These are phyloP conservation scores for Gossypium arboreum DNA, from an alignment of 345 rosid genomes.

Conservation along the genomic window DNA sequence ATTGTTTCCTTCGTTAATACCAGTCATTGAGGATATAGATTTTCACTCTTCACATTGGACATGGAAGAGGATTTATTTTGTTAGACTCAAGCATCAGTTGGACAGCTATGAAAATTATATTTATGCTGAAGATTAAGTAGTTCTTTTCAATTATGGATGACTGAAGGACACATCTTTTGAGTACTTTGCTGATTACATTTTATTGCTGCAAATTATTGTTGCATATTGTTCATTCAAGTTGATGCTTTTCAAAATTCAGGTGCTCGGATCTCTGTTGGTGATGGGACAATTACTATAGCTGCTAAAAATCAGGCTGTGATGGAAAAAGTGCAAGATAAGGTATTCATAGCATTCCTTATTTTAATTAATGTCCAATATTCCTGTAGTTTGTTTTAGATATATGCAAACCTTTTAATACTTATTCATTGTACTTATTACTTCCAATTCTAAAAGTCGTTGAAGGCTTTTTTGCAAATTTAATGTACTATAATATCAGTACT, in stretches of 20 bases:
- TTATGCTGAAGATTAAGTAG: background rate
- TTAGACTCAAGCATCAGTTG: background rate
- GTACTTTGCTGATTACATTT: background rate
- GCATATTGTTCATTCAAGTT: background rate
- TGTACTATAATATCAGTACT: background rate
- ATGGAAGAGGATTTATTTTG: constrained; percentile 5
- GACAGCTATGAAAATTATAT: background rate
- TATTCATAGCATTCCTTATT: constrained; percentile 20
- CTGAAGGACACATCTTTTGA: background rate
- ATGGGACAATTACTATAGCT: constrained; percentile 72
- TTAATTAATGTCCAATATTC: background rate
- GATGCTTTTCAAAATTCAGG: constrained; percentile 42
- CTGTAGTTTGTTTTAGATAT: background rate
- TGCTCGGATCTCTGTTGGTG: constrained; percentile 68
- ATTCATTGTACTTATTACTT: background rate
- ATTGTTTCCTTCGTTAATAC: background rate
- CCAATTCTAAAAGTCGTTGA: background rate
- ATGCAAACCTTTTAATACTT: background rate
- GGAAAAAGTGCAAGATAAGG: constrained; percentile 87
- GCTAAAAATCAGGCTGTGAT: constrained; percentile 73
- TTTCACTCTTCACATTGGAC: background rate
- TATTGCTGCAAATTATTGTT: background rate
- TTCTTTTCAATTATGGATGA: background rate
- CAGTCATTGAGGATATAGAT: background rate
- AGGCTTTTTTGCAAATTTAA: background rate